Base-by-base conservation (phyloP, 176 grass and related monocot genomes). In the Elymus sibiricus region DNA sequence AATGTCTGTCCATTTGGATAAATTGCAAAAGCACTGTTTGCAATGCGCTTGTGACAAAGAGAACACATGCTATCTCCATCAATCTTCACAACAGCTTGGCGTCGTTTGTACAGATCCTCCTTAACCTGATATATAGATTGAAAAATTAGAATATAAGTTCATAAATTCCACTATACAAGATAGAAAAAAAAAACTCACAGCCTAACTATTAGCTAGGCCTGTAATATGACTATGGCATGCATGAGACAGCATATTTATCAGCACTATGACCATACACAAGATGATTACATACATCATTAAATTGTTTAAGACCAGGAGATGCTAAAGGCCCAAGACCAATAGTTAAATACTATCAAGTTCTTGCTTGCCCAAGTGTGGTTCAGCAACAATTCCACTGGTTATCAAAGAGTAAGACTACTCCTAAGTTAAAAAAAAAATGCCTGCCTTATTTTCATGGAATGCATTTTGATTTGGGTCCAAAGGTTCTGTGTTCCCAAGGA, bases 1-100 rank as follows among this genome's bases (percentile, higher is more conserved):
- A 98, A 85, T 70, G 92, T 96, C 63, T 92, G 91, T 77, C 97
- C 94, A 90, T 98, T 98, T 84, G 97, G 94, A 88, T 95, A 98
- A 85, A 98, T 93, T 82, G 97, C 94, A 85, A 98, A 98, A 31
- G 94, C 97, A 62, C 97, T 98, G 80, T 90, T 94, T 70, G 93
- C 92, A 64, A 98, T 94, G 61, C 88, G 91, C 75, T 98, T 98
- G 87, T 92, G 87, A 66, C 97, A 98, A 79, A 98, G 92, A 68
- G 94, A 92, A 82, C 97, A 98, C 78, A 82, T 95, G 87, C 88
- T 94, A 88, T 98, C 90, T 82, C 84, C 94, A 90, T 98, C 94
- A 71, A 98, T 94, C 83, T 98, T 98, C 82, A 96, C 70, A 44
- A 82, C 70, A 86, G 92, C 88, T 88, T 92, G 90, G 69, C 92